phyloP scores from a whole-genome alignment of 176 grass and related monocot genomes.

The Ananas comosus region DNA sequence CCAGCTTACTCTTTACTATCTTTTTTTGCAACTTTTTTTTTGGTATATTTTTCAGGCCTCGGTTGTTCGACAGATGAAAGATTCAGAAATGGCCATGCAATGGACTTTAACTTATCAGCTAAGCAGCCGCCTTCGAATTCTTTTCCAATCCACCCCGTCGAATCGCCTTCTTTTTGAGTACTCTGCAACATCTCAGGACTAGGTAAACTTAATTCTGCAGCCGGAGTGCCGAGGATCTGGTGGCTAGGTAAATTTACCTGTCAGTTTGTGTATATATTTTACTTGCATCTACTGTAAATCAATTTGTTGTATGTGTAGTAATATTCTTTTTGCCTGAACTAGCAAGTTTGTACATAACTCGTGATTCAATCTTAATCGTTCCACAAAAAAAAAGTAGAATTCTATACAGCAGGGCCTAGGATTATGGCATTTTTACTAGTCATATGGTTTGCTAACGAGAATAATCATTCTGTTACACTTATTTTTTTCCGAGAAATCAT shows the following conservation, averaged over 20 bases:
- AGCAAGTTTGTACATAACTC: too few relatives aligned
- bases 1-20: not conserved
- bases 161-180: constrained; percentile 99
- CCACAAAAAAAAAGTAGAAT: too few relatives aligned
- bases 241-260: not conserved
- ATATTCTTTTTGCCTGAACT: too few relatives aligned
- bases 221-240: not conserved
- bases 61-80: constrained; percentile 98
- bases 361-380: too few relatives aligned
- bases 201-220: not conserved
- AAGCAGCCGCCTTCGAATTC: constrained; percentile 75
- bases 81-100: constrained; percentile 98
- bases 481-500: too few relatives aligned
- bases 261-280: not conserved
- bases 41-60: constrained; percentile 51
- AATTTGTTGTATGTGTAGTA: not conserved
- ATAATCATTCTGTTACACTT: too few relatives aligned
- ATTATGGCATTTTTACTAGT: too few relatives aligned
- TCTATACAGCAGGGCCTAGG: too few relatives aligned
- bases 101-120: constrained; percentile 86
- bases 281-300: not conserved
- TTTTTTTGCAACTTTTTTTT: not conserved
- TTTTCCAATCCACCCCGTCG: constrained; percentile 90
- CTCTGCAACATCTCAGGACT: constrained; percentile 75
- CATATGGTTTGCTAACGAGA: too few relatives aligned